Base-by-base conservation (phyloP, 352 stramenopile genomes). In the Sclerospora graminicola region DNA sequence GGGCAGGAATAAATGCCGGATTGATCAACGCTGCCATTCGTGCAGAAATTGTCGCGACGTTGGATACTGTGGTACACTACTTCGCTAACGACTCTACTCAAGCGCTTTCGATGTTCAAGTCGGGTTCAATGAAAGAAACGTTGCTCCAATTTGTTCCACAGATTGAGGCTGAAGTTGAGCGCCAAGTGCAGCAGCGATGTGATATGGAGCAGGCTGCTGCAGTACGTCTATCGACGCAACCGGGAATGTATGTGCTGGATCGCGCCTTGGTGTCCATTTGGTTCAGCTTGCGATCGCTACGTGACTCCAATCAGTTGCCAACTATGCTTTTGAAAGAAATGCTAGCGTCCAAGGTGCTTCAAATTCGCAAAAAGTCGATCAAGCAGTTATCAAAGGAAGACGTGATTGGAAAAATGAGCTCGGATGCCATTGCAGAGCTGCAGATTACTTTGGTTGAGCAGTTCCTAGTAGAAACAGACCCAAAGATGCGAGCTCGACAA, bases 391-490 rank as follows among this genome's bases (percentile, higher is more conserved):
- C 40, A n/a, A 67, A 70, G 38, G 42, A 48, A 15, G 16, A 68
- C 20, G 27, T 39, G 9, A 18, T 59, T 7, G 31, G 46, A 1
- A 9, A 41, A 13, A 41, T 62, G 26, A 41, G 4, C n/a, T 13
- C 15, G 5, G 42, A 56, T 15, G 19, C 13, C 39, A 31, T 51
- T 42, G 43, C 30, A 37, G 26, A 60, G 19, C 47, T 89, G 8
- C 57, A 75, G 16, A 11, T 31, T 1, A 51, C 77, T 41, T 41
- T 89, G 4, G 54, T 60, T 26, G 28, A 44, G 8, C 78, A 85
- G 48, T 47, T 86, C 16, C 31, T 73, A 9, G 49, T 71, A 8
- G 78, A 89, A 40, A 69, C 66, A 5, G 75, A 89, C 31, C 78
- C 78, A n/a, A 83, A 78, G 41, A 54, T 84, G 14, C 66, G 66